Conservation (phyloP, 73 alveolate species). For the Uronychia binucleata region DNA sequence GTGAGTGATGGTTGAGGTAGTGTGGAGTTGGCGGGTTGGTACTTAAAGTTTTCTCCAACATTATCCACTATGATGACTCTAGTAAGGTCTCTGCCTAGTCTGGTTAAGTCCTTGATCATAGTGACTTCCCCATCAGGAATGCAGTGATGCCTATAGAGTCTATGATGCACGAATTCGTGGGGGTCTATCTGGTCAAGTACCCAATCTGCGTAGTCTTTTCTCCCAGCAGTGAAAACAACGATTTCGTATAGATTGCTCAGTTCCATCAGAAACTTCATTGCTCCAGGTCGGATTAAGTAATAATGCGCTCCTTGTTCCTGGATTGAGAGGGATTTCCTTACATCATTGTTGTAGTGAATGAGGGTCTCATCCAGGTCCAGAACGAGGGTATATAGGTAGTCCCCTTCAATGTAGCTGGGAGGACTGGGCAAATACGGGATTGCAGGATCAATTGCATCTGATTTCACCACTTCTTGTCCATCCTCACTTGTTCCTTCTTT, state of each 20-base stretch:
- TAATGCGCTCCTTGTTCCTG: neutral
- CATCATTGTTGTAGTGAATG: conserved; percentile 52
- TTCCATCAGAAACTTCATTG: conserved; percentile 11
- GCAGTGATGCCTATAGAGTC: conserved; percentile 36
- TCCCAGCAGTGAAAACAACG: conserved; percentile 51
- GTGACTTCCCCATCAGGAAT: conserved; percentile 8
- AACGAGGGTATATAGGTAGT: conserved; percentile 56
- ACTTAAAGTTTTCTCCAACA: conserved; percentile 70
- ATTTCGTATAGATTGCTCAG: conserved; percentile 26
- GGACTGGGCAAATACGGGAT: neutral
- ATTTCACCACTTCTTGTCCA: too few species aligned
- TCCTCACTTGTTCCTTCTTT: too few species aligned
- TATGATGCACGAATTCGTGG: conserved; percentile 7
- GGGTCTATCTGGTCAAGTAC: conserved; percentile 34
- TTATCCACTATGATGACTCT: conserved; percentile 70
- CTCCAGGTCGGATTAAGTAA: neutral
- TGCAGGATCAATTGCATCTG: too few species aligned
- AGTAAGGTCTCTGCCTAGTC: conserved; percentile 67
- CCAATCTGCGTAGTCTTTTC: conserved; percentile 58
- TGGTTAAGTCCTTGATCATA: conserved; percentile 65
- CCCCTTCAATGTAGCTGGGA: neutral
- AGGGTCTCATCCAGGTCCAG: conserved; percentile 81
- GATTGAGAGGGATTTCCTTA: neutral
- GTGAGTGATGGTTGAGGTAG: too few species aligned
- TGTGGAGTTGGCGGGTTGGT: too few species aligned